Base-by-base conservation (phyloP, 2,329 filamentous ascomycete species). In the Aspergillus sp. region DNA sequence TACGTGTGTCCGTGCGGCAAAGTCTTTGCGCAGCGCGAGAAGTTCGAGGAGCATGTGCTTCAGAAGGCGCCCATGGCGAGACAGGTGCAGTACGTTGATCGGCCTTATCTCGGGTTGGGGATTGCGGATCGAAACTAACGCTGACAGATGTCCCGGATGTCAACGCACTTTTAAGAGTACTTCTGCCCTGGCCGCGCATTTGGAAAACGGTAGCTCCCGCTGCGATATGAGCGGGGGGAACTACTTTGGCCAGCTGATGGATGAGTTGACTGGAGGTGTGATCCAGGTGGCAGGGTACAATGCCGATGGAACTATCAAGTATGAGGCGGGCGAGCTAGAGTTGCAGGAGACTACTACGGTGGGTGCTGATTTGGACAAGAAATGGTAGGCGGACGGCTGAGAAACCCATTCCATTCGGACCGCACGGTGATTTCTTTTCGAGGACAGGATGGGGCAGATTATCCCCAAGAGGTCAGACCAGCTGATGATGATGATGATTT, bases 121-220 rank as follows among this genome's bases (percentile, higher is more conserved):
- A 11, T 1, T 9, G 6, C 3, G 17, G 2, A 24, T 30, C 11
- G 10, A 20, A 20, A 7, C 4, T 4, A 26, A 14, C 40, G 14
- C 48, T 59, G 45, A 57, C 45, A 71, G 69, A 35, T 77, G 75
- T 50, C 70, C 73, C 5, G 60, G 62, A 14, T 77, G 75, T 42
- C 57, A 66, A 45, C 71, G 68, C 35, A 44, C 58, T 22, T 77
- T 76, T 63, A 68, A 68, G 22, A 66, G 63, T 10, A 66, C 64
- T 0, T 54, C 69, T 0, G 72, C 72, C 0, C 61, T 76, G 3
- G 61, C 75, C n/a, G 66, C 69, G 0, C 75, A 78, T 51, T 68
- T 67, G 50, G 74, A 77, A 55, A 67, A 66, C 1, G 58, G 61
- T 2, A 71, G 58, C 11, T 62, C 59, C 22, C 65, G 66, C 17